Base-by-base conservation (phyloP, 2,329 filamentous ascomycete genomes). In the Curvularia hawaiiensis region DNA sequence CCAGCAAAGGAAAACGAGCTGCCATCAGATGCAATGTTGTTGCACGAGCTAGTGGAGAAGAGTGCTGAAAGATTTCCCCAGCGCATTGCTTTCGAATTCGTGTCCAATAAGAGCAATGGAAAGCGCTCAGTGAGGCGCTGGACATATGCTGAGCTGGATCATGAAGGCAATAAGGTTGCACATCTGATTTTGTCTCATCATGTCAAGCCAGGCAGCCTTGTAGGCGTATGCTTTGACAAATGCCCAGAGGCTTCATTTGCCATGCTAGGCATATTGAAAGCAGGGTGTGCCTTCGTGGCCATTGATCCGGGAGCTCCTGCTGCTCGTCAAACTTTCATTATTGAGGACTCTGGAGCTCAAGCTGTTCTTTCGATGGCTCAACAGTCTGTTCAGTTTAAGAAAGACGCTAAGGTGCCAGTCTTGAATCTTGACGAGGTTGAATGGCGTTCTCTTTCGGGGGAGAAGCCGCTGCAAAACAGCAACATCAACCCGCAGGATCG, bases 181-280 rank as follows among this genome's bases (percentile, higher is more conserved):
- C 82, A 88, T 52, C 72, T 93, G 12, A 78, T 96, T 1, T 70
- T 79, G 1, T 64, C 73, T 0, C 74, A 80, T 20, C 82, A 80
- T 2, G 76, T 85, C 0, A 60, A 72, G 0, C 79, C 84, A 0
- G 88, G 90, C 0, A 79, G 79, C 26, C 85, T 93, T 4, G 80
- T 96, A 22, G 91, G 87, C 0, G 83, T 94, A 9, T 92, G 90
- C 69, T 96, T 96, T 67, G 87, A 92, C 54, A 96, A 96, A 71
- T 93, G 89, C 59, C 88, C 92, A 0, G 89, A 94, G 69, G 92
- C 91, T 0, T 93, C 91, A 38, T 91, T 95, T 66, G 84, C 89
- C 0, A 92, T 96, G 39, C 79, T 96, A 1, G 92, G 91, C 1
- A 88, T 95, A 52, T 78, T 96, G 31, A 96, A 96, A 72, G 86